A percentile compares a stretch with the other conserved stretches of the same genome.
phyloP scores from a whole-genome alignment of 202 grass and related monocot genomes.

The Bolboschoenoplectus hybrid region DNA sequence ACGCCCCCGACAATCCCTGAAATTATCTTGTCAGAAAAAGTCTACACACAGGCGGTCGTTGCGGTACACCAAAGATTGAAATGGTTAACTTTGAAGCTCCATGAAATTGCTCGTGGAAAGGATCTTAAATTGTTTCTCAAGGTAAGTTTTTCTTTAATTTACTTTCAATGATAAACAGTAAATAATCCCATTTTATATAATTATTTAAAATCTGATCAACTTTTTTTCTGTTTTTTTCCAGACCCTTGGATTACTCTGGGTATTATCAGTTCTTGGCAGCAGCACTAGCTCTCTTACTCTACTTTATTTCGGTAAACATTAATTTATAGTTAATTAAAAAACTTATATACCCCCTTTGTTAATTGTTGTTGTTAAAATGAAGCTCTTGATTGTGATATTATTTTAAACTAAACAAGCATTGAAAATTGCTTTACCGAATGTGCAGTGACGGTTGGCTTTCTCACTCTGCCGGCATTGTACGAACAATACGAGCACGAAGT shows the following conservation, averaged over 20 bases:
- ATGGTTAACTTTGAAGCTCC: conserved; percentile 43
- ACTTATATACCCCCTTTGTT: too few relatives aligned
- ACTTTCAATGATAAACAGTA: neutral
- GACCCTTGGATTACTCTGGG: conserved; percentile 50
- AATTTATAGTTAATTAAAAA: too few relatives aligned
- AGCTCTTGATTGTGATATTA: neutral
- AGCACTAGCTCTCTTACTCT: conserved; percentile 72
- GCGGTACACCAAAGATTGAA: conserved; percentile 41
- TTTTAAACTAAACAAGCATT: conserved; percentile 13
- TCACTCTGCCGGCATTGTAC: conserved; percentile 70
- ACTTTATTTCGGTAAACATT: conserved; percentile 62
- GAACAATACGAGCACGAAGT: conserved; percentile 71
- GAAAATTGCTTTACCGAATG: neutral
- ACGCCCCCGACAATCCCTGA: conserved; percentile 52
- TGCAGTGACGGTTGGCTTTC: conserved; percentile 51
- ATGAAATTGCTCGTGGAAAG: conserved; percentile 63
- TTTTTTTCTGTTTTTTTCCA: conserved; percentile 18
- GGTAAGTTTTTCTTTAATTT: conserved; percentile 37
- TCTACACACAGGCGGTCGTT: conserved; percentile 44
- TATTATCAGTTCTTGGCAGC: conserved; percentile 55
- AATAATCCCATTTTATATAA: neutral
- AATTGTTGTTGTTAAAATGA: neutral
- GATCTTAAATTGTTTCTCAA: conserved; percentile 65
- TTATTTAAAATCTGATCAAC: neutral
- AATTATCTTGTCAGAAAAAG: conserved; percentile 53